Conservation (phyloP, 805 yeast genomes). For the Kuraishia piskuri region DNA sequence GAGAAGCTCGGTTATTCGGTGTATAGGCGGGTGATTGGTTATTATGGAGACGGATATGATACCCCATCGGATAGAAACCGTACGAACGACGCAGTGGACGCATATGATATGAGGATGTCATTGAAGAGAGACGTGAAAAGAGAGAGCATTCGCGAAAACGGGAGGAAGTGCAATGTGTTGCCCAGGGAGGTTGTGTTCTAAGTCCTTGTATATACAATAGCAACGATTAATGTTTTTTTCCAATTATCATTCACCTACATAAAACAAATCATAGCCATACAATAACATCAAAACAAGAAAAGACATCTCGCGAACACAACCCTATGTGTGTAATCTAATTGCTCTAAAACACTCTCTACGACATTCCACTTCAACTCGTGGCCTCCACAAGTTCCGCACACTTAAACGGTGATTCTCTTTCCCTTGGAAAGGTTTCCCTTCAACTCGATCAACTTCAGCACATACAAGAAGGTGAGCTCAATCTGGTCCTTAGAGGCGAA, state of each 20-base stretch:
- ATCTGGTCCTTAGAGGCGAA: constrained; percentile 75
- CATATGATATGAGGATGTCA: constrained; percentile 76
- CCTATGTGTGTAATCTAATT: not conserved
- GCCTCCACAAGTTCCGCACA: too few relatives aligned
- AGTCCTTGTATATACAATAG: too few relatives aligned
- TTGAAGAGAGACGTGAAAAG: constrained; percentile 46
- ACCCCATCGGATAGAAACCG: constrained; percentile 24
- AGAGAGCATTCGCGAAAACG: constrained; percentile 51
- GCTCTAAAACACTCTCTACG: not conserved
- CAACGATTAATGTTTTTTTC: not conserved
- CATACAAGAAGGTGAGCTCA: constrained; percentile 7
- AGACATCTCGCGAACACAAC: not conserved
- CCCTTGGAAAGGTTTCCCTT: not conserved
- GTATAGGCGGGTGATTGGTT: constrained; percentile 80
- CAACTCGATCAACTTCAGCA: constrained; percentile 4
- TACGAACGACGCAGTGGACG: constrained; percentile 66
- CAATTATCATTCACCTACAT: not conserved
- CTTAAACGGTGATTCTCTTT: not conserved
- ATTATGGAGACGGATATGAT: constrained; percentile 54
- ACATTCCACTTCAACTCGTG: too few relatives aligned
- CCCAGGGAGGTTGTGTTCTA: constrained; percentile 63
- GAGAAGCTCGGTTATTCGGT: constrained; percentile 82
- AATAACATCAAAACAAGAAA: not conserved
- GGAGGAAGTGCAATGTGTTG: constrained; percentile 47
- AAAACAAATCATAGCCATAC: not conserved